phyloP scores from a whole-genome alignment of 78 protist species.

The Dictyostelium firmibasis region DNA sequence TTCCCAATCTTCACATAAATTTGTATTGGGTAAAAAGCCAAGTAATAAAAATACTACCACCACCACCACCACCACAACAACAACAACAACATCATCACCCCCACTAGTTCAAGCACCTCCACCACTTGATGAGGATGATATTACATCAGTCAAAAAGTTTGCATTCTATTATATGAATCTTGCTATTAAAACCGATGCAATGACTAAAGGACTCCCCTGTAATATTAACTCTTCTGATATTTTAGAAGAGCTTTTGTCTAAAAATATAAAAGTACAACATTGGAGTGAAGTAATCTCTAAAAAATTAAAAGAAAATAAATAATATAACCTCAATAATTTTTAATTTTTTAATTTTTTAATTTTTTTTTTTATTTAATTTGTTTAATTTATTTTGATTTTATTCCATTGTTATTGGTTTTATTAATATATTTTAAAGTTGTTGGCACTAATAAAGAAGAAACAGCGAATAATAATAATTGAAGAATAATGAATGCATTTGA shows the following conservation, averaged over 20 bases:
- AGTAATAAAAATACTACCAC: background rate
- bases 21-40: conserved; percentile 48
- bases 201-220: conserved; percentile 28
- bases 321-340: too few species aligned
- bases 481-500: conserved; percentile 83
- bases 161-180: conserved; percentile 69
- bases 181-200: conserved; percentile 45
- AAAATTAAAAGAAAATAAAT: conserved; percentile 25
- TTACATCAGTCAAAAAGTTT: conserved; percentile 41
- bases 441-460: conserved; percentile 56
- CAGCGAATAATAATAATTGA: conserved; percentile 64
- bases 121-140: conserved; percentile 57
- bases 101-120: background rate
- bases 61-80: background rate
- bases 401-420: background rate
- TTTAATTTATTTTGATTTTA: background rate
- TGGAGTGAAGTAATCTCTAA: conserved; percentile 35
- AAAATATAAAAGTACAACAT: background rate
- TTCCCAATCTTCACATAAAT: conserved; percentile 1
- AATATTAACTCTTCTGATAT: conserved; percentile 40
- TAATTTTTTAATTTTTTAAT: background rate
- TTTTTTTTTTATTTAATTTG: background rate
- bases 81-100: background rate
- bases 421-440: background rate
- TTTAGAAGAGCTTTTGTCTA: conserved; percentile 29